Conservation (phyloP, 1,284 basidiomycete species). For the Ceratobasidium sp. region DNA sequence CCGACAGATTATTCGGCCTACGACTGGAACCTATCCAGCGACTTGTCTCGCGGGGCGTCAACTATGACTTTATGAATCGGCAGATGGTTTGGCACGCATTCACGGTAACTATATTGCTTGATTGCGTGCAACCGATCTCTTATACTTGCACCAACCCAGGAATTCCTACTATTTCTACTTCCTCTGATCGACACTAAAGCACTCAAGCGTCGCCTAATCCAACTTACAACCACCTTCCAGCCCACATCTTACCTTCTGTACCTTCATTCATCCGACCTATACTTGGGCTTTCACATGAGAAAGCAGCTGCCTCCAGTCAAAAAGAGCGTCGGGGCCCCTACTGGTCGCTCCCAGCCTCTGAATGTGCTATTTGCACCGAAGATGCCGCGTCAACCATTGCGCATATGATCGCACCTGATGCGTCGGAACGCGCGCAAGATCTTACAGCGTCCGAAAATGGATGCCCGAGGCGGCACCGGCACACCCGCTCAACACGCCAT, state of each 20-base stretch:
- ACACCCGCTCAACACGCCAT: conserved; percentile 73
- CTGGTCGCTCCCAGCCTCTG: conserved; percentile 65
- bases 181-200: conserved; percentile 79
- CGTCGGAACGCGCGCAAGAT: conserved; percentile 11
- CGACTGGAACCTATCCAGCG: conserved; percentile 76
- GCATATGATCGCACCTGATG: conserved; percentile 55
- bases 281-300: conserved; percentile 42
- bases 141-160: conserved; percentile 60
- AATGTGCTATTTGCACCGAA: conserved; percentile 82
- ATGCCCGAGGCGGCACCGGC: conserved; percentile 51
- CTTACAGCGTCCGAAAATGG: conserved; percentile 22
- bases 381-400: conserved; percentile 65
- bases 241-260: conserved; percentile 23
- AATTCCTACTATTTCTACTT: conserved; percentile 92
- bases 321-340: conserved; percentile 57
- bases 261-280: conserved; percentile 11
- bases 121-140: not conserved
- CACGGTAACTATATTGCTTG: conserved; percentile 65
- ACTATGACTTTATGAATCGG: conserved; percentile 98
- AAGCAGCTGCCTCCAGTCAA: conserved; percentile 41
- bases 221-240: conserved; percentile 42
- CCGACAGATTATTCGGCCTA: conserved; percentile 83
- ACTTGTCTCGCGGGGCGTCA: conserved; percentile 82
- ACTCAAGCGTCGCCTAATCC: conserved; percentile 64
- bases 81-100: conserved; percentile 99